phyloP scores from a whole-genome alignment of 2,329 filamentous ascomycete species.

The Penicillium sp. region DNA sequence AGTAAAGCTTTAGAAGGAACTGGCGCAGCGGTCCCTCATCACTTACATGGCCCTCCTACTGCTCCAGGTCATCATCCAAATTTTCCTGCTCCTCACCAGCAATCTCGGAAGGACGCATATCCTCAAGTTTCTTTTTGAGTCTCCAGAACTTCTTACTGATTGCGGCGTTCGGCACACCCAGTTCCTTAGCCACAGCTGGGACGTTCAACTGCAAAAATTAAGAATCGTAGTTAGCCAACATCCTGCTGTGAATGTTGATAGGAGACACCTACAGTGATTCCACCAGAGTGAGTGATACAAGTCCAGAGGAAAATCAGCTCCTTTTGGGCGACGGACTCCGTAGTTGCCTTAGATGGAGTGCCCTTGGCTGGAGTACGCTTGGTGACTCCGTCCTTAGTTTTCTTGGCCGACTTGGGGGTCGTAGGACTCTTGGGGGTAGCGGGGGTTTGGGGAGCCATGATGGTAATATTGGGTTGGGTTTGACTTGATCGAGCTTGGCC shows the following conservation, averaged over 20 bases:
- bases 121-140: neutral
- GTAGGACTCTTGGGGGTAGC: neutral
- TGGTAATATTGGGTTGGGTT: neutral
- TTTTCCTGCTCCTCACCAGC: neutral
- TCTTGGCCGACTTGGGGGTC: neutral
- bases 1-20: neutral
- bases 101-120: neutral
- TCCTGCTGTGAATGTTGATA: neutral
- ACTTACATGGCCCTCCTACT: neutral
- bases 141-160: neutral
- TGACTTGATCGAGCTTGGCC: too few species aligned
- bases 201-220: neutral
- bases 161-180: neutral
- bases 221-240: neutral
- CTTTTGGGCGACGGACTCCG: neutral
- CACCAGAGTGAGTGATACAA: neutral
- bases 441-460: neutral
- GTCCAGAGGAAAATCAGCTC: neutral
- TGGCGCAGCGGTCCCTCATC: neutral
- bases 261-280: neutral
- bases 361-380: neutral
- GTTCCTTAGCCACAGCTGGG: neutral
- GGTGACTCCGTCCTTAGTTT: neutral
- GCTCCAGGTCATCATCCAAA: neutral
- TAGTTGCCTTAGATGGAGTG: neutral